Conservation (phyloP, 1,284 basidiomycete genomes). For the Vanrija sp. region DNA sequence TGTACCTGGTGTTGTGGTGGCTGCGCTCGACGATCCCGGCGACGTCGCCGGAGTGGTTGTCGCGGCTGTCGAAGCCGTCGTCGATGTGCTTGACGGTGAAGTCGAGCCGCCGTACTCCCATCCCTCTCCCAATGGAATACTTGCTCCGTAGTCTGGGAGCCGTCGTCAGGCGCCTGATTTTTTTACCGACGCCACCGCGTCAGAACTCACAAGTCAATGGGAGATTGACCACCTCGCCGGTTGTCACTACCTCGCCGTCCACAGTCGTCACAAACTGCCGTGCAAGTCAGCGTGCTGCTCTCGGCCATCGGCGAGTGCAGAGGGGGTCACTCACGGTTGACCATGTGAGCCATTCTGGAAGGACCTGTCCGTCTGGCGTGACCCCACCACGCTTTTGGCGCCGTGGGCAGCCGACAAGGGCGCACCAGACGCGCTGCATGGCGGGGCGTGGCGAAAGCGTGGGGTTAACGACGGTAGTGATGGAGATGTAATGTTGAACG, state of each 20-base stretch:
- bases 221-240: constrained; percentile 22
- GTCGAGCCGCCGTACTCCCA: constrained; percentile 25
- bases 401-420: constrained; percentile 12
- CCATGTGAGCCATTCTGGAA: constrained; percentile 29
- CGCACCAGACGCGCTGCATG: constrained; percentile 15
- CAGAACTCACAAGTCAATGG: constrained; percentile 28
- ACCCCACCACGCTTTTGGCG: constrained; percentile 3
- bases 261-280: constrained; percentile 21
- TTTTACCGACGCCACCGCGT: not conserved
- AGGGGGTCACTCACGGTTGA: constrained; percentile 12
- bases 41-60: not conserved
- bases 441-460: not conserved
- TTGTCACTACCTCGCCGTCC: constrained; percentile 16
- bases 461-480: no score
- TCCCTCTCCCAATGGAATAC: constrained; percentile 21
- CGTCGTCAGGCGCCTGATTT: constrained; percentile 6
- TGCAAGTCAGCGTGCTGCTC: constrained; percentile 1
- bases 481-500: no score
- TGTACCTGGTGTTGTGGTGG: not conserved
- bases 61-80: not conserved
- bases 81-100: constrained; percentile 7
- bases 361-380: constrained; percentile 23
- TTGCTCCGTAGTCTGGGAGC: constrained; percentile 23
- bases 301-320: not conserved
- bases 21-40: not conserved